These are phyloP conservation scores for Xylaria bambusicola DNA, from an alignment of 495 filamentous ascomycete species.

Conservation along the genomic window DNA sequence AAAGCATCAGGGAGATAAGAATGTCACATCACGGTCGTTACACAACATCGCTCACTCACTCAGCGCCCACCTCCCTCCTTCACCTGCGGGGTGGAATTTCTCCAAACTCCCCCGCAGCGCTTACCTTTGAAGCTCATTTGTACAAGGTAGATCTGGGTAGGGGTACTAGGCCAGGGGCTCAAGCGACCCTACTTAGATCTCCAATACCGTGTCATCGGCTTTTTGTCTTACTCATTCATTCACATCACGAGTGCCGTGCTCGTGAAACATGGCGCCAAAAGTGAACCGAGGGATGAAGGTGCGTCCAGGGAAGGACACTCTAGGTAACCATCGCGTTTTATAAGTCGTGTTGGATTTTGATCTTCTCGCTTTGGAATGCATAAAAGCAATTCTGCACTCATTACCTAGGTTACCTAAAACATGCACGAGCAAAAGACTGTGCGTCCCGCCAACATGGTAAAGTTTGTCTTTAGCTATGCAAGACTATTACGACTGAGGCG, in stretches of 20 bases:
- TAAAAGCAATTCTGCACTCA: no score
- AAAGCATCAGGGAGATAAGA: no score
- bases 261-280: slow-evolving; percentile 6
- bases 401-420: no score
- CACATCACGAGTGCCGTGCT: slow-evolving; percentile 2
- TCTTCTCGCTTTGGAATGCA: no score
- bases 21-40: no score
- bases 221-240: background rate
- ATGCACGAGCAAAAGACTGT: no score
- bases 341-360: no score
- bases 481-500: no score
- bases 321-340: no score
- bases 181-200: background rate
- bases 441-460: no score
- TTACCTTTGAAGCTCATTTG: background rate
- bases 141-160: background rate
- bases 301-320: background rate
- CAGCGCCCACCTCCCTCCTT: background rate
- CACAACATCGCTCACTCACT: background rate
- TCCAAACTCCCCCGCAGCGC: slow-evolving; percentile 8
- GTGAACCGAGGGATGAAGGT: background rate
- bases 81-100: slow-evolving; percentile 1
- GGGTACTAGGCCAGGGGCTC: background rate
- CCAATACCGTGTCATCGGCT: slow-evolving; percentile 4
- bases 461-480: no score